These are phyloP conservation scores for Mariannaea sp. DNA, from an alignment of 2,329 filamentous ascomycete species.

Conservation along the genomic window DNA sequence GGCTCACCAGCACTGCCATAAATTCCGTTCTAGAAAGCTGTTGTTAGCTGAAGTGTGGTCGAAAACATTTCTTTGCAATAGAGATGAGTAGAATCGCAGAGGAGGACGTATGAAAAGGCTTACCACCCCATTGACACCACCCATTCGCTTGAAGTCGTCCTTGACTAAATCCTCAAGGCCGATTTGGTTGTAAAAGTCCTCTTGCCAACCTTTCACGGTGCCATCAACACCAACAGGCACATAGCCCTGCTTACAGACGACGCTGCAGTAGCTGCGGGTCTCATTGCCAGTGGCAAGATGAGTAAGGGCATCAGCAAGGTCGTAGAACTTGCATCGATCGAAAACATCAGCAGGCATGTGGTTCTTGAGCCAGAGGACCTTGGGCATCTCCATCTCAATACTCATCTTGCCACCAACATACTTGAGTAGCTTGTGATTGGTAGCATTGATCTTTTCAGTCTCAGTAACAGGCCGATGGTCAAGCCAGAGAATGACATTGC, in stretches of 20 bases:
- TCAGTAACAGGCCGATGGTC: slow-evolving; percentile 92
- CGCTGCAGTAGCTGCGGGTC: slow-evolving; percentile 91
- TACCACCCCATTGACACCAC: slow-evolving; percentile 93
- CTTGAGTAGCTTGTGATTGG: slow-evolving; percentile 86
- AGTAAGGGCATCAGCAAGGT: slow-evolving; percentile 89
- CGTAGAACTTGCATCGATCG: slow-evolving; percentile 94
- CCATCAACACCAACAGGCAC: slow-evolving; percentile 97
- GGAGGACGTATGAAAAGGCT: slow-evolving; percentile 49
- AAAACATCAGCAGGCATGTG: slow-evolving; percentile 94
- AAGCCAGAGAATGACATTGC: slow-evolving; percentile 96
- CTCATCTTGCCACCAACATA: slow-evolving; percentile 99
- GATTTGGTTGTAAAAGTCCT: slow-evolving; percentile 87
- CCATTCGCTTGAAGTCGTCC: slow-evolving; percentile 90
- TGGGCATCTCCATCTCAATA: slow-evolving; percentile 99
- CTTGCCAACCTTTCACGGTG: slow-evolving; percentile 97
- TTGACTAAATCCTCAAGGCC: slow-evolving; percentile 83
- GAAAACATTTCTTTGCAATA: neutral
- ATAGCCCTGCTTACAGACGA: slow-evolving; percentile 96
- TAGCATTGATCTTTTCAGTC: slow-evolving; percentile 91
- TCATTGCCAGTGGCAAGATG: slow-evolving; percentile 93
- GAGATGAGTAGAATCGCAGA: slow-evolving; percentile 7
- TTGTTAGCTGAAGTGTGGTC: slow-evolving; percentile 18
- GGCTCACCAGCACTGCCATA: slow-evolving; percentile 92
- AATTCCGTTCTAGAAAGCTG: slow-evolving; percentile 73
- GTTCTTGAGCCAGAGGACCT: slow-evolving; percentile 98